These are phyloP conservation scores for Pythium dissimile DNA, from an alignment of 352 stramenopile genomes.

Conservation along the genomic window DNA sequence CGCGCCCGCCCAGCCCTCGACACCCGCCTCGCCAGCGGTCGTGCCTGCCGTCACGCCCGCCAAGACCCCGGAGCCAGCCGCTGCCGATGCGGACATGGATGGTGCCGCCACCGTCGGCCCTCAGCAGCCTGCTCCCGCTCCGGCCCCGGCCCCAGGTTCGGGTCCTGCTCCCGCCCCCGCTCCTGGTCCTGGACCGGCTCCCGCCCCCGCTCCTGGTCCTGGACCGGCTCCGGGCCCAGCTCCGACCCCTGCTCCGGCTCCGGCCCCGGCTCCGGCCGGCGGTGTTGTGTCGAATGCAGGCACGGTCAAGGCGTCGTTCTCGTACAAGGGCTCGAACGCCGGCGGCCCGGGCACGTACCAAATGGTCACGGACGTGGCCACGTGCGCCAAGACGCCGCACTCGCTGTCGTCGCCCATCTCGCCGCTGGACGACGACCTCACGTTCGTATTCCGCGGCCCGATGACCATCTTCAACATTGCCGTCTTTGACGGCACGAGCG, in stretches of 20 bases:
- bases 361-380: constrained; percentile 63
- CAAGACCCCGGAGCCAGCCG: neutral
- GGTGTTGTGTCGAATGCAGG: constrained; percentile 31
- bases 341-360: constrained; percentile 57
- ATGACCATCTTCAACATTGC: constrained; percentile 73
- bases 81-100: neutral
- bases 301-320: constrained; percentile 37
- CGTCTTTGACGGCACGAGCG: constrained; percentile 58
- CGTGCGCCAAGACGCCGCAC: constrained; percentile 47
- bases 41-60: neutral
- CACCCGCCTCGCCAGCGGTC: neutral
- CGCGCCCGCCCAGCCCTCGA: neutral
- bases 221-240: constrained; percentile 3
- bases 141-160: constrained; percentile 4
- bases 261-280: constrained; percentile 16
- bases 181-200: neutral
- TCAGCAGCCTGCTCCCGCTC: neutral
- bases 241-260: neutral
- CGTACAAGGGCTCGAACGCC: constrained; percentile 51
- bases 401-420: constrained; percentile 41
- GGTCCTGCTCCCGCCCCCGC: neutral
- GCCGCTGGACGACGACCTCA: constrained; percentile 62
- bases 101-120: neutral
- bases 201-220: neutral
- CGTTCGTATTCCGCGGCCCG: constrained; percentile 59